Base-by-base conservation (phyloP, 352 stramenopile species). In the Halophytophthora polymorphica region DNA sequence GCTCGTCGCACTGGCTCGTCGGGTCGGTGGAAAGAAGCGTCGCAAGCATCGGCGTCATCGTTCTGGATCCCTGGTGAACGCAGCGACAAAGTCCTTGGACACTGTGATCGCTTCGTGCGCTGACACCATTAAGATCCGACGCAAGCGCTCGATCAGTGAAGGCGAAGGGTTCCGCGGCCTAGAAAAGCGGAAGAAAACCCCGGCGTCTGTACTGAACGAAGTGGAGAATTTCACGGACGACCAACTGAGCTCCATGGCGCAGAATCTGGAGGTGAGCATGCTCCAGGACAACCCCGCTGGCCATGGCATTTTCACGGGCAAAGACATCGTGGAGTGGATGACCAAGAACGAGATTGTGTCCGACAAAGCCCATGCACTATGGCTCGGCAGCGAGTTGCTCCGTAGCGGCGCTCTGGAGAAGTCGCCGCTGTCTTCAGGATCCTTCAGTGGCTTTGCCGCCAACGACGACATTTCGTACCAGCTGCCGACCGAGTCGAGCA, bases 141-240 rank as follows among this genome's bases (percentile, higher is more conserved):
- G 73, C 36, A 79, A 66, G 39, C 74, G 80, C 2, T 82, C 77
- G 11, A 66, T 66, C n/a, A 88, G 80, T 40, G 77, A 87, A 53
- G 77, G 75, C 18, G 68, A 71, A 18, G 66, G 67, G 13, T 61
- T 75, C 25, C 55, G 23, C 21, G 41, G 25, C 0, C 36, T 61
- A 43, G 62, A 74, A 33, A 61, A 47, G 6, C 59, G 60, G 5
- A 45, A 66, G 29, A 62, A 58, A 22, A 66, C 64, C 28, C 35
- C 64, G 15, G 46, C 45, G 6, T 55, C 58, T 13, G 51, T 82
- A 36, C 69, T 65, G 6, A 86, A 71, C 43, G 68, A 88, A 42
- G 61, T 88, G 14, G 83, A 93, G 58, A 90, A 86, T 31, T 90
- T 90, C 25, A 86, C 79, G 11, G 60, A 81, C 17, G 78, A 88